Base-by-base conservation (phyloP, 106 monocot species). In the Acorus calamus region DNA sequence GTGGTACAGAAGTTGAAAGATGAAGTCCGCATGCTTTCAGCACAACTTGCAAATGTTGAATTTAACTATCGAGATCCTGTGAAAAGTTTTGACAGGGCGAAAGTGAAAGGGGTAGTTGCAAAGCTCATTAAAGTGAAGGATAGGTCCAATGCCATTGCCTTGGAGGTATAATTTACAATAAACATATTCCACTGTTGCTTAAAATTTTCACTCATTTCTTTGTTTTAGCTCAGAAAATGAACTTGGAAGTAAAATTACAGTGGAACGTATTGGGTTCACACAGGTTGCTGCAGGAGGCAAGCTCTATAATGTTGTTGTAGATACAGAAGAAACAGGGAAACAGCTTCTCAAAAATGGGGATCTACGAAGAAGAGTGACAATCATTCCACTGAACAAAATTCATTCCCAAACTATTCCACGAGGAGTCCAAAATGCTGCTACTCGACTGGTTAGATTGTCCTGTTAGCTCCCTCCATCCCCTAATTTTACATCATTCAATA, bases 281-380 rank as follows among this genome's bases (percentile, higher is more conserved):
- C 63, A 96, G 96, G 90, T 96, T 77, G 85, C 87, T 59, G 96
- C 91, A 61, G 91, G 90, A 60, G 90, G 87, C 42, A 96, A 85
- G 64, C 70, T 96, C 44, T 96, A 62, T 80, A 85, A 91, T 85
- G 86, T 91, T 69, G 90, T 91, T 64, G 91, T 91, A 4, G 96
- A 96, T 70, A 80, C 80, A 11, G 90, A 96, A 80, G 66, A 65
- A 66, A 96, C 85, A 14, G 96, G 96, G 12, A 96, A 96, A 55
- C 84, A 84, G 60, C 74, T 96, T 8, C 85, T 96, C 42, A 75
- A 91, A 74, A 77, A 83, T 28, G 96, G 96, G 4, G 78, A 84
- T 65, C 74, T 96, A 49, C 74, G 76, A 13, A 82, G 83, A 59
- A 77, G 96, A 63, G 84, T 91, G 49, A 96, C 96, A 45, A 84